Percentiles rank a stretch among this genome's conserved stretches.
These are phyloP conservation scores for Dioscorea cayenensis DNA, from an alignment of 116 monocot species.

Conservation along the genomic window DNA sequence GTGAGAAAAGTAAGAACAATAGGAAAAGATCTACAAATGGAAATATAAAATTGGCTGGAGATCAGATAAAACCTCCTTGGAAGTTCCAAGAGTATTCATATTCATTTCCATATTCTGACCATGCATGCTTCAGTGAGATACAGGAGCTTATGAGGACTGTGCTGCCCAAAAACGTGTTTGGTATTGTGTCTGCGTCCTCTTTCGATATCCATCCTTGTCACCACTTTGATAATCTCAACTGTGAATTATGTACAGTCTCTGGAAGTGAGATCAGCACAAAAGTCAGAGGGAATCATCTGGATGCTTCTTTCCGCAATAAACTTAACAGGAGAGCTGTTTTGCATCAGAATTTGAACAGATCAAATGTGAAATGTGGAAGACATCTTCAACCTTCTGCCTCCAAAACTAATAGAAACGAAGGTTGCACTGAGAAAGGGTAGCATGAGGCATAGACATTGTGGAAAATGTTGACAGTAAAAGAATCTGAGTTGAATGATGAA, in stretches of 20 bases:
- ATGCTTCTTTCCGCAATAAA: background rate
- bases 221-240: constrained; percentile 27
- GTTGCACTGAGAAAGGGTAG: too few species aligned
- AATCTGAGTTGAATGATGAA: too few species aligned
- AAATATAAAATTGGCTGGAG: background rate
- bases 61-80: background rate
- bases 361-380: constrained; percentile 1
- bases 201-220: constrained; percentile 48
- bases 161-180: constrained; percentile 36
- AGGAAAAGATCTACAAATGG: background rate
- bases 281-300: constrained; percentile 9
- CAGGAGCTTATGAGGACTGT: constrained; percentile 43
- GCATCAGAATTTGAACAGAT: background rate
- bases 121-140: constrained; percentile 61
- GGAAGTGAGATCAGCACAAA: background rate
- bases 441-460: too few species aligned
- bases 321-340: constrained; percentile 5
- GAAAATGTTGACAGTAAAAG: too few species aligned
- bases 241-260: too few species aligned
- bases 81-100: constrained; percentile 28
- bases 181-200: constrained; percentile 49
- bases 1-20: too few species aligned
- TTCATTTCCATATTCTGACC: constrained; percentile 56
- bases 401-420: too few species aligned
- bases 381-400: background rate